Percentiles rank a stretch among this genome's conserved stretches.
Conservation (phyloP, 371 early-diverging fungal species). For the Phascolomyces articulosus region DNA sequence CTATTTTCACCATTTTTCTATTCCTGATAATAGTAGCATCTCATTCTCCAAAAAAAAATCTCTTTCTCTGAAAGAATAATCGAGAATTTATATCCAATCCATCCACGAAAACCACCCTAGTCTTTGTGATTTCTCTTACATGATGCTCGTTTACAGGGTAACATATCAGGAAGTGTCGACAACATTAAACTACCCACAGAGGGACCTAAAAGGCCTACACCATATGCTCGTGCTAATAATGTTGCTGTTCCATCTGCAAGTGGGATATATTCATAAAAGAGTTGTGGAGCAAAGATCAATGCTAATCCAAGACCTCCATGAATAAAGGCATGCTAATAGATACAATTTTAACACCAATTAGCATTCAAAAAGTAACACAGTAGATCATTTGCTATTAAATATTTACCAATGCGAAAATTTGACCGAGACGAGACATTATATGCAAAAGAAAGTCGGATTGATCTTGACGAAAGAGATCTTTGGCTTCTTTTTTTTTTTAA, state of each 20-base stretch:
- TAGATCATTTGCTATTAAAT: not conserved
- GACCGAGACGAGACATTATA: conserved; percentile 11
- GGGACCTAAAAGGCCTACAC: conserved; percentile 31
- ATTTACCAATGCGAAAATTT: conserved; percentile 12
- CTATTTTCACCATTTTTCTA: not conserved
- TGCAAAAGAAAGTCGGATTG: too few relatives aligned
- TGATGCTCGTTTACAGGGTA: conserved; percentile 49
- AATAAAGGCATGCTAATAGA: conserved; percentile 33
- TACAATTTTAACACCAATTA: too few relatives aligned
- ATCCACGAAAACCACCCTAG: too few relatives aligned
- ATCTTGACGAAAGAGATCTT: too few relatives aligned
- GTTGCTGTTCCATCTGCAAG: conserved; percentile 18
- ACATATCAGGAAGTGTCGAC: conserved; percentile 40
- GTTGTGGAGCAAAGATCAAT: conserved; percentile 29
- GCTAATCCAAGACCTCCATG: conserved; percentile 26
- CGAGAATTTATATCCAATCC: too few relatives aligned
- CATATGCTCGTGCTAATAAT: conserved; percentile 32
- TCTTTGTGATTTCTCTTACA: conserved; percentile 21
- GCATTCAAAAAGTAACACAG: not conserved
- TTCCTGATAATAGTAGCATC: not conserved
- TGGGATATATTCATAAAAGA: conserved; percentile 11
- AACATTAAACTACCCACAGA: conserved; percentile 32
- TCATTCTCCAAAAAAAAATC: too few relatives aligned
- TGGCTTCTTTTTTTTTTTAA: too few relatives aligned
- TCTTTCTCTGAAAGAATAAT: too few relatives aligned